phyloP scores from a whole-genome alignment of 768 basidiomycete species.

The Suillus subluteus region DNA sequence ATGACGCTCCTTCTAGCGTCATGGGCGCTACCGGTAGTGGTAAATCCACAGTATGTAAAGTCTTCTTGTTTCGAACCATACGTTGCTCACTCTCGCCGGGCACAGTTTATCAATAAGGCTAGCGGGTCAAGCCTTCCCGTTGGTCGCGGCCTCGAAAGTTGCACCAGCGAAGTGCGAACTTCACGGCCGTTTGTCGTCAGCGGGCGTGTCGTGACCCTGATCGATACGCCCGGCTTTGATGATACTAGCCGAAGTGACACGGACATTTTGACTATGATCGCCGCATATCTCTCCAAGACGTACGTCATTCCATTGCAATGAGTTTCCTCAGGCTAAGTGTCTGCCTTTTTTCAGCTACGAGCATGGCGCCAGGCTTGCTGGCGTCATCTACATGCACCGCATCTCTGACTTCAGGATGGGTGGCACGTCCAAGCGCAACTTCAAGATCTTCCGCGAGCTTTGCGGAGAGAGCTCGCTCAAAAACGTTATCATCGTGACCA shows the following conservation, averaged over 20 bases:
- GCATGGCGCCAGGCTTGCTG: conserved; percentile 45
- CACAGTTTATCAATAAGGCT: conserved; percentile 50
- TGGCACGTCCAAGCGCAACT: conserved; percentile 53
- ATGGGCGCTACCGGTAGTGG: conserved; percentile 42
- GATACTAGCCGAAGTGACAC: conserved; percentile 48
- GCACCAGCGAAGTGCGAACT: conserved; percentile 44
- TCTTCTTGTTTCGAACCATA: too few relatives aligned
- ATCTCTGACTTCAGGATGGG: conserved; percentile 56
- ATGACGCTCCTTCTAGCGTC: conserved; percentile 21
- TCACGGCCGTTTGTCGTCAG: conserved; percentile 44
- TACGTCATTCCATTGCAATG: background rate
- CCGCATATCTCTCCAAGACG: conserved; percentile 27
- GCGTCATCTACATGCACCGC: conserved; percentile 59
- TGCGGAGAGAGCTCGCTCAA: conserved; percentile 54
- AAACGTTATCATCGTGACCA: conserved; percentile 57
- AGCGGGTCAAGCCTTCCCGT: conserved; percentile 47
- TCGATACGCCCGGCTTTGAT: conserved; percentile 61
- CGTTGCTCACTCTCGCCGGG: background rate
- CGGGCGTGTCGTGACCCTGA: conserved; percentile 42
- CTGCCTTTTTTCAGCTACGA: conserved; percentile 29
- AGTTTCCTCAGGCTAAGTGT: background rate
- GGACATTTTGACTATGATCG: conserved; percentile 48
- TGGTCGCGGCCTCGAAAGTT: conserved; percentile 46
- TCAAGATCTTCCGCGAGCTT: conserved; percentile 53
- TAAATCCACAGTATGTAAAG: conserved; percentile 37